Base-by-base conservation (phyloP, 148 eudicot species). In the Chenopodium quinoa region DNA sequence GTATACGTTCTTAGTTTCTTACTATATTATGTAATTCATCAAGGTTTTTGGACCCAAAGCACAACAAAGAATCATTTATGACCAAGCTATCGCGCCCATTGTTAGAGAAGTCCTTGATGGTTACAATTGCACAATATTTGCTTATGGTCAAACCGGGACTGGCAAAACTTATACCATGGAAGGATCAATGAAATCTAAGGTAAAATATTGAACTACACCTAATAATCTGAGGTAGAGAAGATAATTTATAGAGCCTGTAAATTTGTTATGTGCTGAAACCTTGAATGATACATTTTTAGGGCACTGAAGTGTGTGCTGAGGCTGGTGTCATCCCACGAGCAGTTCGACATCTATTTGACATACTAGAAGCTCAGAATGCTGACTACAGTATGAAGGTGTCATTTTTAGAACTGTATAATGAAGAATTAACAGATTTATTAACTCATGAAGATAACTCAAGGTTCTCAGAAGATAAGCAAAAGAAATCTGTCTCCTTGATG, bases 131-230 rank as follows among this genome's bases (percentile, higher is more conserved):
- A 94, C 98, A 40, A 90, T 92, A 80, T 94, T 94, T 84, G 97
- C 97, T 31, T 94, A 94, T 79, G 98, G 98, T 54, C 97, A 94
- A 87, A 94, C 97, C 72, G 98, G 98, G 63, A 94, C 96, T 12
- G 98, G 98, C 7, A 94, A 94, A 87, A 94, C 98, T 22, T 94
- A 92, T 79, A 92, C 98, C 40, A 94, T 94, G 98, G 98, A 92
- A 83, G 98, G 98, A 77, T 93, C 90, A 64, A 92, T 89, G 92
- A 91, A 88, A 80, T 89, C 90, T 19, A 92, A 94, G 98, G 98
- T 92, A 88, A 22, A 27, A 23, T 67, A 50, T 34, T 25, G 77
- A 32, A 63, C 9, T 60, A 52, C 6, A 74, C 52, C 31, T 76
- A 14, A 8, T 66, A 19, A 19, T 72, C 23, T 50, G 12, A 44